Evolutionary conservation across 78 protist genomes (phyloP), one percentile per base, ranked within the genome.

Genomic region (Capsaspora owczarzaki): DNA sequence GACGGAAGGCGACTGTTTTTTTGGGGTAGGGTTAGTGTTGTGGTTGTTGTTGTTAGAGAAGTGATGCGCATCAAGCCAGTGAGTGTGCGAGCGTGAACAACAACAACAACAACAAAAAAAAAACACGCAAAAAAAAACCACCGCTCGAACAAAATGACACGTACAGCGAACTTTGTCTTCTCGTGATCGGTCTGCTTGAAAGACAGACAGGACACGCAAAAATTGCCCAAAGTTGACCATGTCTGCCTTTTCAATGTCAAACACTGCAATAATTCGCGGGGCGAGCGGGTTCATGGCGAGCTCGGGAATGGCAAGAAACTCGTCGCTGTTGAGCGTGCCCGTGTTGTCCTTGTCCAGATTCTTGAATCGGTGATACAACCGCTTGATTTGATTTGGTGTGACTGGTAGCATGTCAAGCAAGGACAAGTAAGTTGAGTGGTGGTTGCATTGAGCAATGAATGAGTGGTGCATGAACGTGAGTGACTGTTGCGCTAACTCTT

Each of bases 281-380:
- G 51, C 81, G 8, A 88, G 69, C 3, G 93, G 93, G 76, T 89
- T 89, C 81, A 76, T 82, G 16, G 89, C 85, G 37, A 95, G 79
- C 53, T 91, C 93, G 2, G 98, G 98, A 10, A 95, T 90, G 14
- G 84, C 53, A 23, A 88, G 81, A 72, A 95, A 91, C 40, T 95
- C 98, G 41, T 91, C 92, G 27, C 87, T 60, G 22, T 91, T 89
- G 35, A 95, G 76, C n/a, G 89, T 78, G 43, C 96, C 96, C 46
- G 90, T 70, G 35, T 87, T 87, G 82, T 91, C 90, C 71, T 80
- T 89, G 87, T 95, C 98, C 29, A 95, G 89, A 78, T 83, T 85
- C 69, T 86, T 83, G 78, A 95, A 95, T 49, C 97, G 91, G 78
- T 90, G 81, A 76, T 92, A 89, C 68, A 95, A 77, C 66, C 79